Evolutionary conservation across 805 yeast species (phyloP), one percentile per base, ranked within the genome.

Genomic region (Henningerozyma blattae): DNA sequence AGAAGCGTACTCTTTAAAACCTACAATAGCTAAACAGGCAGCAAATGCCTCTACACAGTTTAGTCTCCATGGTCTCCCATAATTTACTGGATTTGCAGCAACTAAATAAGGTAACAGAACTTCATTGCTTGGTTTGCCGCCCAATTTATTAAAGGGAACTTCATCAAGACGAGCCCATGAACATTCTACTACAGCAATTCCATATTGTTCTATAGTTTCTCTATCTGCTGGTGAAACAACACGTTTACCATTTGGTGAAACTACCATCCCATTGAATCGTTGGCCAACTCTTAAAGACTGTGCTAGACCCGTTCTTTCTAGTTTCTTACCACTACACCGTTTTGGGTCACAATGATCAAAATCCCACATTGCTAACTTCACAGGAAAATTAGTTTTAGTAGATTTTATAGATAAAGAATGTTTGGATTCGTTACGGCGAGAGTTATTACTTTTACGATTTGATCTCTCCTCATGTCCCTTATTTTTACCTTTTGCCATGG

Each of bases 271-370:
- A 38, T 70, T 77, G 50, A 84, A 89, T 57, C 86, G 89, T 53
- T 87, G 95, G 0, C 98, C 98, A n/a, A 91, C 73, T 39, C 93
- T 63, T 40, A 91, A 54, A 34, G 73, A 72, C 40, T 75, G 73
- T 33, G 91, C 87, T 15, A 85, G 59, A 1, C 97, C 97, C 15
- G 89, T 57, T 35, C 97, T 67, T 49, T 85, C 95, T 20, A 91
- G 65, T 54, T 86, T 87, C 62, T 91, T 91, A 15, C 98, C 98
- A 44, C 93, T 79, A 54, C 98, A 91, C 52, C 96, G 69, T 52
- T 91, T 91, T 1, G 98, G 98, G 59, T 91, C 98, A 62, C 98
- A 91, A 53, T 91, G 98, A 44, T 87, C 95, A 52, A 91, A 91
- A 56, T 91, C 98, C 95, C 98, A 89, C 98, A 89, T 89, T 14